These are phyloP conservation scores for Dryas integrifolia DNA, from an alignment of 331 rosid species.

Conservation along the genomic window DNA sequence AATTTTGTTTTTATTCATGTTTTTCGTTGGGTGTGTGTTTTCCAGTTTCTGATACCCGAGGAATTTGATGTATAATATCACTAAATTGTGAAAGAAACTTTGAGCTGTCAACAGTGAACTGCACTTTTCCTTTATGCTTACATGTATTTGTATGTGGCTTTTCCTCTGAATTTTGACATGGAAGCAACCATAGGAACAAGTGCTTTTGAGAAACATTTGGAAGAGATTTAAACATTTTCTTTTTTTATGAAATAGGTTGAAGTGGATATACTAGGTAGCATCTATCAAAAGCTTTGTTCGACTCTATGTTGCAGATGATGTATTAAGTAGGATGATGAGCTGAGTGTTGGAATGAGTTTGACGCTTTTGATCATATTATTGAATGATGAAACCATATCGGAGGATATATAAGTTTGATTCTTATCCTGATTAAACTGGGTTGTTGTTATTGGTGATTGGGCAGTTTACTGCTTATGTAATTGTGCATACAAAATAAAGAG, in stretches of 20 bases:
- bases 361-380: background rate
- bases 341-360: slow-evolving; percentile 11
- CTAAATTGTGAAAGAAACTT: background rate
- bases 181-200: background rate
- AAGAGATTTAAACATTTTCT: background rate
- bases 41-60: background rate
- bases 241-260: slow-evolving; percentile 23
- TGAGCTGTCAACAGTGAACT: background rate
- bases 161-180: background rate
- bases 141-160: slow-evolving; percentile 27
- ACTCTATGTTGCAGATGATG: slow-evolving; percentile 11
- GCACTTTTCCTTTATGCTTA: slow-evolving; percentile 9
- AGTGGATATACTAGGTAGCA: slow-evolving; percentile 27
- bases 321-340: background rate
- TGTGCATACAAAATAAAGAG: slow-evolving; percentile 12
- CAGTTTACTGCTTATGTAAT: background rate
- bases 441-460: slow-evolving; percentile 21
- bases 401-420: background rate
- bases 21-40: too few relatives aligned
- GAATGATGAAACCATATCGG: background rate
- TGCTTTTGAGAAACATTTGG: slow-evolving; percentile 20
- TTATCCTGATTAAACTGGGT: slow-evolving; percentile 8
- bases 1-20: too few relatives aligned
- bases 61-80: background rate
- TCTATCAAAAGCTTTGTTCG: background rate